A percentile compares a stretch with the other conserved stretches of the same genome.
phyloP scores from a whole-genome alignment of 805 yeast species.

The Hanseniaspora occidentalis region DNA sequence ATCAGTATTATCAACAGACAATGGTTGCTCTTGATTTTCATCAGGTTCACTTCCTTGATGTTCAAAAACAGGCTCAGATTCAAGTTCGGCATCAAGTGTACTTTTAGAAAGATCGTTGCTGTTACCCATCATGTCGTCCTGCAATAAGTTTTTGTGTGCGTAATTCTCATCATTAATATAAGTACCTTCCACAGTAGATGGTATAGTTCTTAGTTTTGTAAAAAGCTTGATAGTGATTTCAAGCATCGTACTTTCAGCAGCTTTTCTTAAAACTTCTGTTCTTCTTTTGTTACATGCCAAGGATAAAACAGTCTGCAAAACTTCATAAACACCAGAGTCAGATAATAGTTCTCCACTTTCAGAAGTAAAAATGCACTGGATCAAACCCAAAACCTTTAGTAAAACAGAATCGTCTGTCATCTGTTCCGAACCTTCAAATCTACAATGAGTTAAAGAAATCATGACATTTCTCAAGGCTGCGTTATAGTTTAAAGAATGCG shows the following conservation, averaged over 20 bases:
- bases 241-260: constrained; percentile 75
- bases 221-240: constrained; percentile 61
- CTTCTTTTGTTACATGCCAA: constrained; percentile 87
- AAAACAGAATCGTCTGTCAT: constrained; percentile 84
- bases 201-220: constrained; percentile 42
- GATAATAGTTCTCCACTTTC: constrained; percentile 45
- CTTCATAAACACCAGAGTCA: constrained; percentile 76
- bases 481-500: constrained; percentile 46
- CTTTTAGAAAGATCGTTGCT: constrained; percentile 34
- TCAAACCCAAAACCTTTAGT: constrained; percentile 63
- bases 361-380: constrained; percentile 19
- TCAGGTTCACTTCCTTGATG: constrained; percentile 3
- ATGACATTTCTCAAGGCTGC: constrained; percentile 34
- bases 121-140: constrained; percentile 37
- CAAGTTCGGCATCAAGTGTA: too few relatives aligned
- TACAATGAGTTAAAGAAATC: constrained; percentile 74
- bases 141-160: constrained; percentile 32
- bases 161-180: constrained; percentile 37
- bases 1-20: constrained; percentile 5
- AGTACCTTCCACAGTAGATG: constrained; percentile 24
- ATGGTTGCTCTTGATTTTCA: constrained; percentile 5
- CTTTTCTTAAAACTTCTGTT: constrained; percentile 75
- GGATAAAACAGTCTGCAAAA: constrained; percentile 80
- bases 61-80: too few relatives aligned
- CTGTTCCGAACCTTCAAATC: constrained; percentile 92